phyloP scores from a whole-genome alignment of 331 rosid genomes.

The Ulmus americana region DNA sequence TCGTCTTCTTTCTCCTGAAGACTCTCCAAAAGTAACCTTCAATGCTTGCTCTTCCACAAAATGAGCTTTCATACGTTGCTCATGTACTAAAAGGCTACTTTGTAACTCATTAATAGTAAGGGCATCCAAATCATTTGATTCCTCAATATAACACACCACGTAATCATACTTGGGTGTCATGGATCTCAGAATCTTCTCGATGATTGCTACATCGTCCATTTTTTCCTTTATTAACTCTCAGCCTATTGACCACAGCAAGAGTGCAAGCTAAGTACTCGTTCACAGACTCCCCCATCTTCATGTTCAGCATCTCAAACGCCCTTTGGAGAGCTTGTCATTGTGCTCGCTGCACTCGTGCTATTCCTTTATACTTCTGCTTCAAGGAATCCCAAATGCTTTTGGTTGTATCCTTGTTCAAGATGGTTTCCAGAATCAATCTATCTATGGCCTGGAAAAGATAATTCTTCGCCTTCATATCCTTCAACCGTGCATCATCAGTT shows the following conservation, averaged over 20 bases:
- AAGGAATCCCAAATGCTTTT: background rate
- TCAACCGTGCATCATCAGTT: background rate
- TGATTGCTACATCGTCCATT: background rate
- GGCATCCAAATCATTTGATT: too few relatives aligned
- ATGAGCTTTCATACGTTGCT: background rate
- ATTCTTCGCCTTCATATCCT: background rate
- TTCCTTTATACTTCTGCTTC: background rate
- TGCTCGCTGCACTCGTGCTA: background rate
- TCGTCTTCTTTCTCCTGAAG: background rate
- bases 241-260: background rate
- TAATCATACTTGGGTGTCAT: too few relatives aligned
- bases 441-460: background rate
- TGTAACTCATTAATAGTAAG: too few relatives aligned
- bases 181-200: background rate
- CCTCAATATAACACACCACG: too few relatives aligned
- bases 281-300: background rate
- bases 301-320: background rate
- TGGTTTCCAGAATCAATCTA: background rate
- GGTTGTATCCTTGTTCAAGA: background rate
- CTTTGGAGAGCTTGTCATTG: background rate
- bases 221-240: background rate
- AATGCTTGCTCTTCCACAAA: background rate
- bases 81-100: too few relatives aligned
- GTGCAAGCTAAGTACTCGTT: too few relatives aligned
- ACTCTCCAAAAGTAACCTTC: background rate